These are phyloP conservation scores for Sporothrix curviconia DNA, from an alignment of 2,329 filamentous ascomycete species.

Conservation along the genomic window DNA sequence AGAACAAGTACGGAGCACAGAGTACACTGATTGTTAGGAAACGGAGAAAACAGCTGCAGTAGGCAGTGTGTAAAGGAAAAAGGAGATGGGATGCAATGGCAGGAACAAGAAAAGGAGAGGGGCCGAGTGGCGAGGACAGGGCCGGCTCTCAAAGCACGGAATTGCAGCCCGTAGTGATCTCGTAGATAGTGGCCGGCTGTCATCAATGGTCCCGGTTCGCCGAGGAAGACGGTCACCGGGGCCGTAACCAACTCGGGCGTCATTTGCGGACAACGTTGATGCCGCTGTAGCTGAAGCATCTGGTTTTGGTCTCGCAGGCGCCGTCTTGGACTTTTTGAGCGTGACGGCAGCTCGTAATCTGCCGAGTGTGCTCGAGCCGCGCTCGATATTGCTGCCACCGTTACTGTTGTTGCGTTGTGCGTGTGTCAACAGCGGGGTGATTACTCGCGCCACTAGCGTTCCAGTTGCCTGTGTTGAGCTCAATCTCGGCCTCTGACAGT, in stretches of 20 bases:
- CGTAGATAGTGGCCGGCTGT: background rate
- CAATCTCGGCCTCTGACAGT: background rate
- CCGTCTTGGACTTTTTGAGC: background rate
- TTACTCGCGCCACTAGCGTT: background rate
- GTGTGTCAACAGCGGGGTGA: background rate
- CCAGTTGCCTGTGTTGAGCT: slow-evolving; percentile 8
- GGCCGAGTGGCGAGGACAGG: no score
- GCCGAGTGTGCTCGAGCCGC: background rate
- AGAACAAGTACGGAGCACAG: no score
- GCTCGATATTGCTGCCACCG: background rate
- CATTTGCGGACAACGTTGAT: background rate
- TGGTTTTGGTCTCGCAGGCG: background rate
- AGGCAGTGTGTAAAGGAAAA: background rate
- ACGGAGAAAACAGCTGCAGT: no score
- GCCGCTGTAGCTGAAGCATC: background rate
- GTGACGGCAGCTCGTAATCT: background rate
- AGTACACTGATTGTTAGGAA: no score
- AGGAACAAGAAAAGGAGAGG: background rate
- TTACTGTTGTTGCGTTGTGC: background rate
- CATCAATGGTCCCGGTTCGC: slow-evolving; percentile 1
- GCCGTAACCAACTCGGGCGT: background rate
- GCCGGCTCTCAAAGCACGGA: background rate
- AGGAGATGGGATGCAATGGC: background rate
- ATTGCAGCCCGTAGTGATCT: background rate
- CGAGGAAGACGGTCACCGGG: background rate